These are phyloP conservation scores for Oryza nivara DNA, from an alignment of 176 grass and related monocot species.

Conservation along the genomic window DNA sequence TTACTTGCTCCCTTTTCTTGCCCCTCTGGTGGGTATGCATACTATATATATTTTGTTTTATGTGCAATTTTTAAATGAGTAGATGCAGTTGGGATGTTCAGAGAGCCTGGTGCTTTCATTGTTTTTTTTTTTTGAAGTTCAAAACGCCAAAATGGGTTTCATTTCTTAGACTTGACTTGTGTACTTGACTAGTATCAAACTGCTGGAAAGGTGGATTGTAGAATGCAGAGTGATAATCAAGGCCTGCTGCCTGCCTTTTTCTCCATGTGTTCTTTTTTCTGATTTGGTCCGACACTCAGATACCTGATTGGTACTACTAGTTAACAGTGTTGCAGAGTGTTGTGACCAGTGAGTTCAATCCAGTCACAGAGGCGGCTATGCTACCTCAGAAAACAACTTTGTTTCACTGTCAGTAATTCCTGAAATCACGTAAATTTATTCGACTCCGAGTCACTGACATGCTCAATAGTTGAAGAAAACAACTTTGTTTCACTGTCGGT, in stretches of 20 bases:
- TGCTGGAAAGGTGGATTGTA: neutral
- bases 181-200: neutral
- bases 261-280: neutral
- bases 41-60: neutral
- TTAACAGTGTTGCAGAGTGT: neutral
- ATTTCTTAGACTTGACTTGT: neutral
- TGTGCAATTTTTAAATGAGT: neutral
- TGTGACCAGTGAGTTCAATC: neutral
- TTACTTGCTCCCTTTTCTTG: neutral
- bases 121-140: neutral
- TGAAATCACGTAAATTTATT: neutral
- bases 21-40: neutral
- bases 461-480: neutral
- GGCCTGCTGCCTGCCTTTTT: neutral
- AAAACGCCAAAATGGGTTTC: neutral
- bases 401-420: neutral
- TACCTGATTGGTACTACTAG: neutral
- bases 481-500: neutral
- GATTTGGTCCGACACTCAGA: neutral
- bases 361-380: neutral
- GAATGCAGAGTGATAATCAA: neutral
- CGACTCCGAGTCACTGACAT: neutral
- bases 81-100: neutral
- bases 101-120: neutral
- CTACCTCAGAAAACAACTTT: neutral